phyloP scores from a whole-genome alignment of 129 eudicot genomes.

The Flaveria trinervia region DNA sequence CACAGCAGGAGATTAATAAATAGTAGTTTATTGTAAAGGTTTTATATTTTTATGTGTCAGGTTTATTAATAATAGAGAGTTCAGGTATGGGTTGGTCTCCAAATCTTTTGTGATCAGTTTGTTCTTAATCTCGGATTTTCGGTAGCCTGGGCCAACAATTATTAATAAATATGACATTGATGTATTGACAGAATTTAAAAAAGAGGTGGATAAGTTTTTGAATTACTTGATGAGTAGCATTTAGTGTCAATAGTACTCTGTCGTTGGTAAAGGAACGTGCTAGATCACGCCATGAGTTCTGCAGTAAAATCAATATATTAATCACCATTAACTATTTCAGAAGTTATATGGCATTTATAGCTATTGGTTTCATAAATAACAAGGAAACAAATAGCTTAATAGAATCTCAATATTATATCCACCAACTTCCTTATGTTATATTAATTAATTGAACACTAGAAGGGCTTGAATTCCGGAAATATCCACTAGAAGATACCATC shows the following conservation, averaged over 20 bases:
- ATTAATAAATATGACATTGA: conserved; percentile 1
- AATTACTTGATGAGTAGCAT: conserved; percentile 74
- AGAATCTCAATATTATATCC: conserved; percentile 13
- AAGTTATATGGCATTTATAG: conserved; percentile 13
- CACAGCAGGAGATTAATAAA: too few relatives aligned
- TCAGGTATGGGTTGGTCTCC: too few relatives aligned
- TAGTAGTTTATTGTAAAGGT: too few relatives aligned
- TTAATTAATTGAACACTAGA: neutral
- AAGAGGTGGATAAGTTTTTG: neutral
- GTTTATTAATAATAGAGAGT: too few relatives aligned
- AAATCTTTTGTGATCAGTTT: too few relatives aligned
- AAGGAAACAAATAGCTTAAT: conserved; percentile 4
- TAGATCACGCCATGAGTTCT: conserved; percentile 86
- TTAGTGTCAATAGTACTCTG: conserved; percentile 54
- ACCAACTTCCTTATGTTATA: conserved; percentile 8
- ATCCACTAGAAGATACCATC: too few relatives aligned
- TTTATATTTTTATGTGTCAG: too few relatives aligned
- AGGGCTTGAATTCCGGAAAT: neutral
- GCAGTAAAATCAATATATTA: conserved; percentile 39
- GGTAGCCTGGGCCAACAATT: neutral
- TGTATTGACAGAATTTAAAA: conserved; percentile 18
- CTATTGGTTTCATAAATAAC: conserved; percentile 14
- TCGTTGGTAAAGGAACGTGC: conserved; percentile 71
- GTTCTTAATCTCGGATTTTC: too few relatives aligned
- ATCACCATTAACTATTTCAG: conserved; percentile 4